phyloP scores from a whole-genome alignment of 2,329 filamentous ascomycete genomes.

The Pyrenophora graminea region DNA sequence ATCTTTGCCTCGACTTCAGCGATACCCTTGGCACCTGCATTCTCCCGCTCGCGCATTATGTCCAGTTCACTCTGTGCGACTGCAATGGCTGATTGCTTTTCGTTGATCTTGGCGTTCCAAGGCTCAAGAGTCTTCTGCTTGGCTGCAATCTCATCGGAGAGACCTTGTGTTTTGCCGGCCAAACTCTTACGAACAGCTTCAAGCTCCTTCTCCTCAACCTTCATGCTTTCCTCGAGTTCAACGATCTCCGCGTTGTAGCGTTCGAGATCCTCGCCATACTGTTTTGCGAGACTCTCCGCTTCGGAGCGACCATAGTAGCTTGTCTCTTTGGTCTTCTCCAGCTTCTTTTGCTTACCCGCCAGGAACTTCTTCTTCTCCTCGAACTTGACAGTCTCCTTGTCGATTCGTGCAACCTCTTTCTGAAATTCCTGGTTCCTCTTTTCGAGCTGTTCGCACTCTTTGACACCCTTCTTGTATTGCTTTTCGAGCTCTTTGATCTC shows the following conservation, averaged over 20 bases:
- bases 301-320: constrained; percentile 76
- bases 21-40: constrained; percentile 80
- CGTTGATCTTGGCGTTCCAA: constrained; percentile 95
- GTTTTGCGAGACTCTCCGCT: constrained; percentile 75
- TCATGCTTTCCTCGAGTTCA: constrained; percentile 75
- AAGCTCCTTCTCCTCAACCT: constrained; percentile 80
- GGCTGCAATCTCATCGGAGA: constrained; percentile 86
- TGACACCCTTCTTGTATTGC: constrained; percentile 78
- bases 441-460: constrained; percentile 80
- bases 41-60: constrained; percentile 87
- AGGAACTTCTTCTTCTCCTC: constrained; percentile 98
- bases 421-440: constrained; percentile 77
- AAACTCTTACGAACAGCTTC: constrained; percentile 80
- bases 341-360: constrained; percentile 86
- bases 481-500: constrained; percentile 89
- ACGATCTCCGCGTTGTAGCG: constrained; percentile 74
- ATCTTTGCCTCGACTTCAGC: constrained; percentile 85
- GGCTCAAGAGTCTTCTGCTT: constrained; percentile 96
- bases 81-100: constrained; percentile 91
- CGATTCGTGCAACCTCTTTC: constrained; percentile 89
- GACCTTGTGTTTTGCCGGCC: constrained; percentile 92
- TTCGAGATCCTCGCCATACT: constrained; percentile 78
- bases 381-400: constrained; percentile 96
- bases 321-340: constrained; percentile 82
- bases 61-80: constrained; percentile 93